Percentiles rank a stretch among this genome's conserved stretches.
phyloP scores from a whole-genome alignment of 257 asterid genomes.

The Nicotiana obtusifolia region DNA sequence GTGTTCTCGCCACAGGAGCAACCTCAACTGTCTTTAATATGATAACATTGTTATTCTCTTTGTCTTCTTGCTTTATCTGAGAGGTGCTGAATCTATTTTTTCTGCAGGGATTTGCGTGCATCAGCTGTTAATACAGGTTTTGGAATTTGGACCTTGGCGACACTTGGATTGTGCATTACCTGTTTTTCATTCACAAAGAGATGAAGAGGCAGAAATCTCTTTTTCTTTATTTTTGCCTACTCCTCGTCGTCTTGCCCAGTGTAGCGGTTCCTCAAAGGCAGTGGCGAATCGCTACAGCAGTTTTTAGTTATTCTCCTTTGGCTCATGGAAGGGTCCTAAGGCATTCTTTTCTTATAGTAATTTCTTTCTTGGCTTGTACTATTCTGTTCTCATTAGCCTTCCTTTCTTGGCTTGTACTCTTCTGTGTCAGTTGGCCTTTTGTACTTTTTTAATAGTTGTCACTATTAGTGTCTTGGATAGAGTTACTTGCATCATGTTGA shows the following conservation, averaged over 20 bases:
- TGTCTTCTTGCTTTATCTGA: not conserved
- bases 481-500: not conserved
- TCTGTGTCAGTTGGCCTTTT: slow-evolving; percentile 3
- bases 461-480: not conserved
- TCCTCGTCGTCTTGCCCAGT: slow-evolving; percentile 15
- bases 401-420: not conserved
- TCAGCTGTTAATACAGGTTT: slow-evolving; percentile 11
- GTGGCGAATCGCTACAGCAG: not conserved
- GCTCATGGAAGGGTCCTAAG: slow-evolving; percentile 6
- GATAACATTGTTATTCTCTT: not conserved
- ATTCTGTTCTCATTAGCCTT: too few species aligned
- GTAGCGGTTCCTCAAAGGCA: not conserved
- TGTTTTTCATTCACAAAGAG: slow-evolving; percentile 9
- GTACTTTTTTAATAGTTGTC: not conserved
- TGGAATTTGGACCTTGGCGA: slow-evolving; percentile 1
- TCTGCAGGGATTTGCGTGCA: slow-evolving; percentile 14
- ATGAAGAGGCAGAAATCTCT: slow-evolving; percentile 31
- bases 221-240: slow-evolving; percentile 41
- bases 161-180: not conserved
- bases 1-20: not conserved
- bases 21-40: not conserved
- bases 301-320: not conserved
- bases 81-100: slow-evolving; percentile 23
- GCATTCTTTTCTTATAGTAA: not conserved
- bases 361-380: not conserved